Percentiles rank a stretch among this genome's conserved stretches.
phyloP scores from a whole-genome alignment of 2,329 filamentous ascomycete species.

The Parasarocladium wereldwijsianum region DNA sequence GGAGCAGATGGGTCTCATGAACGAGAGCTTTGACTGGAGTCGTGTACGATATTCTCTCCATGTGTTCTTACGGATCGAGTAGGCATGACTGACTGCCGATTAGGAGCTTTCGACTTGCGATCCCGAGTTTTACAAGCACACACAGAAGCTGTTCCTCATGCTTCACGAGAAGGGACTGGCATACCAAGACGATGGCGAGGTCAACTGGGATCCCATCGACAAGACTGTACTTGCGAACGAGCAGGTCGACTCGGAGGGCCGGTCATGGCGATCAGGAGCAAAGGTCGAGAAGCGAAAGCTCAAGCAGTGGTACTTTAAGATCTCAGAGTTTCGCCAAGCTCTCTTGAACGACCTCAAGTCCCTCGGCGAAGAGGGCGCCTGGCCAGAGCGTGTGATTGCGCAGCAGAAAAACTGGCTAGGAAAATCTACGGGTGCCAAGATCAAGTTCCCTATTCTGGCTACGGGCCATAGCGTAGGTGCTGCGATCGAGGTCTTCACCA shows the following conservation, averaged over 20 bases:
- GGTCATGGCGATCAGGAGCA: constrained; percentile 76
- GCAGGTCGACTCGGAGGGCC: constrained; percentile 76
- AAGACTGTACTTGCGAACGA: constrained; percentile 85
- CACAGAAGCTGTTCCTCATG: constrained; percentile 70
- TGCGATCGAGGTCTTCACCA: constrained; percentile 64
- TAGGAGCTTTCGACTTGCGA: constrained; percentile 77
- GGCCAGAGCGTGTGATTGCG: constrained; percentile 69
- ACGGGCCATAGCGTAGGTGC: constrained; percentile 24
- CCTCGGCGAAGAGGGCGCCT: constrained; percentile 47
- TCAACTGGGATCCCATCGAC: constrained; percentile 85
- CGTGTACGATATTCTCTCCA: constrained; percentile 37
- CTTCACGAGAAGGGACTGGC: constrained; percentile 61
- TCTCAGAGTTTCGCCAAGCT: constrained; percentile 62
- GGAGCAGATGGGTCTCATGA: constrained; percentile 63
- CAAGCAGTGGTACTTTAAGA: constrained; percentile 83
- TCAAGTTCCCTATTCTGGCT: constrained; percentile 52
- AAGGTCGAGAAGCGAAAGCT: constrained; percentile 66
- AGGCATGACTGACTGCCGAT: constrained; percentile 4
- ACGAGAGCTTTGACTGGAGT: constrained; percentile 72
- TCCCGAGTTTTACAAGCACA: constrained; percentile 78
- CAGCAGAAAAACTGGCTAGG: constrained; percentile 88
- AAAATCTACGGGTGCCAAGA: constrained; percentile 55
- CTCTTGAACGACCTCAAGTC: constrained; percentile 56
- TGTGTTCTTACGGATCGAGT: neutral
- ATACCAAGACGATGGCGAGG: constrained; percentile 68